These are phyloP conservation scores for Alternaria alternata DNA, from an alignment of 2,329 filamentous ascomycete species.

Conservation along the genomic window DNA sequence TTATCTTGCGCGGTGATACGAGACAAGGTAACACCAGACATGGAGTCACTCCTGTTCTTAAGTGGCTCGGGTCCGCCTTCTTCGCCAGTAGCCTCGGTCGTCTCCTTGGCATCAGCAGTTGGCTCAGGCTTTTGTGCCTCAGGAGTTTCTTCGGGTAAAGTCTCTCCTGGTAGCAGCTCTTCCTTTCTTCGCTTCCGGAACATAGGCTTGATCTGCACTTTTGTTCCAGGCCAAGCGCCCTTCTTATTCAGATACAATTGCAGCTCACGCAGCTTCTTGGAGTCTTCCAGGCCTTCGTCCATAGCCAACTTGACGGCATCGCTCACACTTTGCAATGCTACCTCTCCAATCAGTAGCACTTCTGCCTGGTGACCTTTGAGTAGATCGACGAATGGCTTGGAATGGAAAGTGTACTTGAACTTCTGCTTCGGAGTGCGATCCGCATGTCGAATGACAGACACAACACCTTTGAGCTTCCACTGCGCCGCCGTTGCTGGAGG, in stretches of 20 bases:
- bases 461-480: slow-evolving; percentile 98
- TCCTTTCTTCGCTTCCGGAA: slow-evolving; percentile 86
- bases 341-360: slow-evolving; percentile 90
- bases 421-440: slow-evolving; percentile 99
- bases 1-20: slow-evolving; percentile 94
- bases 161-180: slow-evolving; percentile 54
- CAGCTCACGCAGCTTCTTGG: slow-evolving; percentile 82
- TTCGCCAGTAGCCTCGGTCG: slow-evolving; percentile 22
- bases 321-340: slow-evolving; percentile 86
- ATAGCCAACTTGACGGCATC: slow-evolving; percentile 85
- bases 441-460: slow-evolving; percentile 94
- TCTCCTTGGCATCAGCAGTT: slow-evolving; percentile 32
- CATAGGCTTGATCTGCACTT: slow-evolving; percentile 99
- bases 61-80: slow-evolving; percentile 28
- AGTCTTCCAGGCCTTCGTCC: slow-evolving; percentile 81
- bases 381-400: slow-evolving; percentile 91
- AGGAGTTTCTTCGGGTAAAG: slow-evolving; percentile 39
- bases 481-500: slow-evolving; percentile 78
- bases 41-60: slow-evolving; percentile 72
- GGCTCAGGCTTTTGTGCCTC: slow-evolving; percentile 34
- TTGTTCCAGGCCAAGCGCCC: slow-evolving; percentile 91
- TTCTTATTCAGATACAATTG: slow-evolving; percentile 91
- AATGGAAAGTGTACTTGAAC: slow-evolving; percentile 99
- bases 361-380: slow-evolving; percentile 96
- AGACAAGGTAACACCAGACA: slow-evolving; percentile 90